A percentile compares a stretch with the other conserved stretches of the same genome.
Conservation (phyloP, 1,284 basidiomycete genomes). For the Irpex sp. region DNA sequence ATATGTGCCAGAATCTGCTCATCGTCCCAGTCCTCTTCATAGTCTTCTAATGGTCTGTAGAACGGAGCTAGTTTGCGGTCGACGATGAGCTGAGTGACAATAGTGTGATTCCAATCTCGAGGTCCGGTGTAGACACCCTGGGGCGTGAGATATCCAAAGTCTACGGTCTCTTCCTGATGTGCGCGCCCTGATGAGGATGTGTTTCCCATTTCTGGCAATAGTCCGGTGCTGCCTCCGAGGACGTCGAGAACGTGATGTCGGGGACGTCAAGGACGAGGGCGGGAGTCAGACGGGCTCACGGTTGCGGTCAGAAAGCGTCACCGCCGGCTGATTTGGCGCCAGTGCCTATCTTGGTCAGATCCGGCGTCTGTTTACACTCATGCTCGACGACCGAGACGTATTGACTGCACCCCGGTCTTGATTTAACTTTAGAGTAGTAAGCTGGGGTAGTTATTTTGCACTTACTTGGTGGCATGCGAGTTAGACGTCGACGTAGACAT, state of each 20-base stretch:
- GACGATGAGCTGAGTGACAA: constrained; percentile 85
- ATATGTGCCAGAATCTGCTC: constrained; percentile 78
- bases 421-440: too few species aligned
- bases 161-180: constrained; percentile 73
- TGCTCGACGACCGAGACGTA: too few species aligned
- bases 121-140: constrained; percentile 88
- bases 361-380: neutral
- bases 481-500: too few species aligned
- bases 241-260: constrained; percentile 6
- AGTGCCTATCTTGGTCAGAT: neutral
- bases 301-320: constrained; percentile 6
- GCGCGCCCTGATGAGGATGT: constrained; percentile 66
- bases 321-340: neutral
- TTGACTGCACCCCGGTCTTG: too few species aligned
- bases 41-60: constrained; percentile 94
- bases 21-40: constrained; percentile 82
- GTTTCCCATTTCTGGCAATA: constrained; percentile 81
- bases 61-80: constrained; percentile 91
- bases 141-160: constrained; percentile 82
- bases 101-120: constrained; percentile 86
- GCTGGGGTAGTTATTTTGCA: too few species aligned
- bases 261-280: neutral
- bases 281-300: constrained; percentile 6
- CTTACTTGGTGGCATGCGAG: too few species aligned
- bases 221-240: neutral